Conservation (phyloP, 306 rosid genomes). For the Cotoneaster glaucophyllus region DNA sequence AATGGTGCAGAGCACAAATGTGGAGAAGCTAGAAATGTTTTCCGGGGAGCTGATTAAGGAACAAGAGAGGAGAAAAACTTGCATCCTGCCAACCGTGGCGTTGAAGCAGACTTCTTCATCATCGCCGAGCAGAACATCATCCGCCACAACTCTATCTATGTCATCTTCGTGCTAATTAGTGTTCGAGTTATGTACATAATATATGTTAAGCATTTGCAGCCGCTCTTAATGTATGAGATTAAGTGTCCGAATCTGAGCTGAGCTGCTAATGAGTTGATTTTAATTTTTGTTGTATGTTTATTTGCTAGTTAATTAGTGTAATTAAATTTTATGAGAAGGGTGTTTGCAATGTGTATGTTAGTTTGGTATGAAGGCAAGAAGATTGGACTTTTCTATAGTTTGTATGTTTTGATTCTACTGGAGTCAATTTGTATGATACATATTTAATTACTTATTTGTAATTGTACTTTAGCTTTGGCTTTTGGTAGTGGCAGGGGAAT, state of each 20-base stretch:
- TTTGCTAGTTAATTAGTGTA: neutral
- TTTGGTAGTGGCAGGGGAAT: no score
- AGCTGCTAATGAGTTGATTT: constrained; percentile 16
- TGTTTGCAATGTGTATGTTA: constrained; percentile 1
- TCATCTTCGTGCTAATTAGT: constrained; percentile 31
- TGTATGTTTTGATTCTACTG: neutral
- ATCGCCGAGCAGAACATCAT: constrained; percentile 69
- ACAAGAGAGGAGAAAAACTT: constrained; percentile 64
- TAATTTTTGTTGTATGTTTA: neutral
- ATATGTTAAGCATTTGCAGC: constrained; percentile 37
- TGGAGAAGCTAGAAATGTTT: constrained; percentile 63
- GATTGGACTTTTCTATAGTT: neutral
- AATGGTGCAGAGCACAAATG: constrained; percentile 49
- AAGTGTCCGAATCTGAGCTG: constrained; percentile 38
- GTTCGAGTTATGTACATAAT: neutral
- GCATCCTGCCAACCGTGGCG: constrained; percentile 55
- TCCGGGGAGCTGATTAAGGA: constrained; percentile 64
- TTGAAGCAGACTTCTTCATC: constrained; percentile 63
- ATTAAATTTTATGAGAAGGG: neutral
- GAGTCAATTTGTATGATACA: neutral
- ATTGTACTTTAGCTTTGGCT: neutral
- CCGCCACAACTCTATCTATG: constrained; percentile 69
- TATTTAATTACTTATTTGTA: neutral
- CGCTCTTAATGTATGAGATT: constrained; percentile 39
- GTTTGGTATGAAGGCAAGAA: neutral